Evolutionary conservation across 148 eudicot species (phyloP).

Genomic region (Spergularia marina): DNA sequence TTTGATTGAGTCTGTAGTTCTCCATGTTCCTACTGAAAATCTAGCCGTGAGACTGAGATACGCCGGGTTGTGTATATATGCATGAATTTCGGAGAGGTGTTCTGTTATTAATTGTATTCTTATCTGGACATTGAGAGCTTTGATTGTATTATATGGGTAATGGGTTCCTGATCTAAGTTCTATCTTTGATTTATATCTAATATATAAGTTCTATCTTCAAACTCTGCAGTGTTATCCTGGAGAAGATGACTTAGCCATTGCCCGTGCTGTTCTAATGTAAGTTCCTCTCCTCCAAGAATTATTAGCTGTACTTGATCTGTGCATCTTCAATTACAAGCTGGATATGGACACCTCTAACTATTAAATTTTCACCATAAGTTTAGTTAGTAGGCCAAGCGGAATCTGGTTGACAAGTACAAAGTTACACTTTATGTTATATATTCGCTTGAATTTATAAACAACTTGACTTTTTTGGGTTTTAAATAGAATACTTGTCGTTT

Average conservation of each 20-base stretch:
- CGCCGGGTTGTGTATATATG: too few relatives aligned
- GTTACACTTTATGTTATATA: too few relatives aligned
- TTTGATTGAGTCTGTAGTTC: too few relatives aligned
- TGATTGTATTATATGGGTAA: background rate
- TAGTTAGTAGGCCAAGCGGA: too few relatives aligned
- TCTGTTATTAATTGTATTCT: background rate
- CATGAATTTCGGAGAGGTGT: too few relatives aligned
- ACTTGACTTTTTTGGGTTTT: too few relatives aligned
- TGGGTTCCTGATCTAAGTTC: background rate
- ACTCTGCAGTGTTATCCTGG: slow-evolving; percentile 89
- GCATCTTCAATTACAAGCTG: background rate
- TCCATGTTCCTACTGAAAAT: background rate
- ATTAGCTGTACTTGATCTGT: background rate
- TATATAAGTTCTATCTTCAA: slow-evolving; percentile 1
- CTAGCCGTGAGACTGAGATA: background rate
- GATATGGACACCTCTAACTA: background rate
- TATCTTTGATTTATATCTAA: background rate
- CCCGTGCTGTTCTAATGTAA: slow-evolving; percentile 78
- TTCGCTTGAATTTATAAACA: too few relatives aligned
- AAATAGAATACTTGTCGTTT: too few relatives aligned
- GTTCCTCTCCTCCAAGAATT: slow-evolving; percentile 24
- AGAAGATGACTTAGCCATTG: slow-evolving; percentile 92
- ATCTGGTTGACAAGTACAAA: too few relatives aligned
- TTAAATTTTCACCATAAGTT: too few relatives aligned
- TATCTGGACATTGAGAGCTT: background rate